A percentile compares a stretch with the other conserved stretches of the same genome.
These are phyloP conservation scores for Penicillium argentinense DNA, from an alignment of 495 filamentous ascomycete species.

Conservation along the genomic window DNA sequence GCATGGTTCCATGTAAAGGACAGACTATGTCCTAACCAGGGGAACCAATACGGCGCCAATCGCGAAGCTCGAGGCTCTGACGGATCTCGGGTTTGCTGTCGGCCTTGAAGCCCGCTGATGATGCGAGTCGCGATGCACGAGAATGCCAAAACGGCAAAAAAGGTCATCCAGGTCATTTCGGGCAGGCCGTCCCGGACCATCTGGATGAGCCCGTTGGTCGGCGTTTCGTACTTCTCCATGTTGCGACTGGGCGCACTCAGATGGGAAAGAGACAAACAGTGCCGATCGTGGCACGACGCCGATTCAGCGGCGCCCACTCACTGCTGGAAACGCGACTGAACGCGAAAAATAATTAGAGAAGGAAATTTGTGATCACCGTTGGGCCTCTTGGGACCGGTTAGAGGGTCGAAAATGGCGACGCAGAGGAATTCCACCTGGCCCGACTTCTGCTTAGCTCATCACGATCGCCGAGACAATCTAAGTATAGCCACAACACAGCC, in stretches of 20 bases:
- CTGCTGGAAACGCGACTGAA: background rate
- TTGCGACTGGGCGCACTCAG: slow-evolving; percentile 5
- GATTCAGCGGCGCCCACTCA: slow-evolving; percentile 2
- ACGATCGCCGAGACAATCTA: no score
- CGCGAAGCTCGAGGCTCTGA: slow-evolving; percentile 33
- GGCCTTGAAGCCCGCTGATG: slow-evolving; percentile 36
- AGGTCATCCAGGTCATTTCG: slow-evolving; percentile 23
- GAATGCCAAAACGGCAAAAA: slow-evolving; percentile 25
- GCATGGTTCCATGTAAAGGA: slow-evolving; percentile 47
- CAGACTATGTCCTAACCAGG: slow-evolving; percentile 54
- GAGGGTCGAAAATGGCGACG: background rate
- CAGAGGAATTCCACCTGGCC: slow-evolving; percentile 2
- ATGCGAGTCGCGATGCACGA: slow-evolving; percentile 43
- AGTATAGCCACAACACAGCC: no score
- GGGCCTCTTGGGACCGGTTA: background rate
- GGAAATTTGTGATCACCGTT: background rate
- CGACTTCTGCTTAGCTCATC: slow-evolving; percentile 4
- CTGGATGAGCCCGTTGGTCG: slow-evolving; percentile 19
- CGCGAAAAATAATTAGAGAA: background rate
- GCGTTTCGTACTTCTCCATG: slow-evolving; percentile 25
- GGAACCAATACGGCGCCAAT: slow-evolving; percentile 59
- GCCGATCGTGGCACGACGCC: slow-evolving; percentile 1
- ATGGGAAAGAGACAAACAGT: slow-evolving; percentile 10
- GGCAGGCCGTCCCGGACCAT: slow-evolving; percentile 9
- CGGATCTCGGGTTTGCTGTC: slow-evolving; percentile 11